A percentile compares a stretch with the other conserved stretches of the same genome.
These are phyloP conservation scores for Populus trichocarpa DNA, from an alignment of 441 rosid genomes.

Conservation along the genomic window DNA sequence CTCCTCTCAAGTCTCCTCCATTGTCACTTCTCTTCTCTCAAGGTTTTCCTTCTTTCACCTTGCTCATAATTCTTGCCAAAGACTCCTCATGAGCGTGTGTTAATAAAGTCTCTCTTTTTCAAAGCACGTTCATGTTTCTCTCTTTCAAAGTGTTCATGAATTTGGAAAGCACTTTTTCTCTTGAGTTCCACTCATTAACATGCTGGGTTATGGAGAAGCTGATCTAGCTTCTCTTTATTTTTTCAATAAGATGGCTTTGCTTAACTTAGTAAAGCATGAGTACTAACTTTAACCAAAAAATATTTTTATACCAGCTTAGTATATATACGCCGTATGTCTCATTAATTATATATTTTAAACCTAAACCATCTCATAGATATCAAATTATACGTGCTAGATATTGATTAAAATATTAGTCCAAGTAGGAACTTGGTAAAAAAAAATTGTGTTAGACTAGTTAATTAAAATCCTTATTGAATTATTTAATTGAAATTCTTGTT, in stretches of 20 bases:
- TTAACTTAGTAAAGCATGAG: neutral
- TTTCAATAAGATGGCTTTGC: neutral
- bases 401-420: no score
- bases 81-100: conserved; percentile 12
- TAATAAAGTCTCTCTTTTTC: conserved; percentile 8
- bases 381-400: no score
- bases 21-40: neutral
- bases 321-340: neutral
- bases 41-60: neutral
- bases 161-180: conserved; percentile 16
- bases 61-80: neutral
- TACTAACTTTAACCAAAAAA: neutral
- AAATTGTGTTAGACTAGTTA: no score
- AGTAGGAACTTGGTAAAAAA: neutral
- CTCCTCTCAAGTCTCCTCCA: conserved; percentile 9
- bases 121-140: conserved; percentile 12
- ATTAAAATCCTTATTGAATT: no score
- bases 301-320: no score
- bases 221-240: neutral
- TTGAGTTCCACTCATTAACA: neutral
- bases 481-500: no score
- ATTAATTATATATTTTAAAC: no score
- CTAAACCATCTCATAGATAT: no score
- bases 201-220: neutral
- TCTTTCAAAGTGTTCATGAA: neutral